Conservation (phyloP, 192 early-diverging fungal species). For the Rhizophagus clarus region DNA sequence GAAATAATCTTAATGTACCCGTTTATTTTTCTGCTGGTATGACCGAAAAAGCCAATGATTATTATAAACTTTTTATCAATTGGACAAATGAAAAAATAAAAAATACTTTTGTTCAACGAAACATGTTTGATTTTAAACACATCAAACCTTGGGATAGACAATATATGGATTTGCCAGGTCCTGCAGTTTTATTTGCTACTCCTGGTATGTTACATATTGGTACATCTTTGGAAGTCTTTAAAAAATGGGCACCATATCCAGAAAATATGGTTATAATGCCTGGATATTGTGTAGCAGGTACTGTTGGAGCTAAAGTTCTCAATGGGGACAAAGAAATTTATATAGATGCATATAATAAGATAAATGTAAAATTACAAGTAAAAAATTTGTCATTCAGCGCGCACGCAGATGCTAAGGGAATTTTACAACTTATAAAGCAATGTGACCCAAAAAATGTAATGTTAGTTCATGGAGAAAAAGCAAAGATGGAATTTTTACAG, state of each 20-base stretch:
- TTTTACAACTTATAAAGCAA: constrained; percentile 92
- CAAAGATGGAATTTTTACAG: constrained; percentile 84
- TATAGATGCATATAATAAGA: constrained; percentile 73
- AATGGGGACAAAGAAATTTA: constrained; percentile 86
- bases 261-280: constrained; percentile 98
- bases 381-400: constrained; percentile 95
- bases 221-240: constrained; percentile 91
- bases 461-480: constrained; percentile 93
- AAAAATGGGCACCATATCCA: constrained; percentile 91
- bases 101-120: constrained; percentile 86
- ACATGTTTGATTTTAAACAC: constrained; percentile 97
- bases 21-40: constrained; percentile 96
- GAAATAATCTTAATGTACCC: constrained; percentile 85
- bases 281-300: constrained; percentile 96
- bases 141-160: constrained; percentile 82
- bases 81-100: constrained; percentile 99
- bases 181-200: constrained; percentile 95
- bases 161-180: constrained; percentile 76
- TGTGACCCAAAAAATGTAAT: constrained; percentile 88
- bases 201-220: constrained; percentile 99
- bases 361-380: constrained; percentile 89
- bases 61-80: constrained; percentile 95
- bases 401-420: constrained; percentile 97
- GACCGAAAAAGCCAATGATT: constrained; percentile 91
- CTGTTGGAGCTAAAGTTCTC: constrained; percentile 92